These are phyloP conservation scores for Fomitopsis palustris DNA, from an alignment of 1,284 basidiomycete species.

Conservation along the genomic window DNA sequence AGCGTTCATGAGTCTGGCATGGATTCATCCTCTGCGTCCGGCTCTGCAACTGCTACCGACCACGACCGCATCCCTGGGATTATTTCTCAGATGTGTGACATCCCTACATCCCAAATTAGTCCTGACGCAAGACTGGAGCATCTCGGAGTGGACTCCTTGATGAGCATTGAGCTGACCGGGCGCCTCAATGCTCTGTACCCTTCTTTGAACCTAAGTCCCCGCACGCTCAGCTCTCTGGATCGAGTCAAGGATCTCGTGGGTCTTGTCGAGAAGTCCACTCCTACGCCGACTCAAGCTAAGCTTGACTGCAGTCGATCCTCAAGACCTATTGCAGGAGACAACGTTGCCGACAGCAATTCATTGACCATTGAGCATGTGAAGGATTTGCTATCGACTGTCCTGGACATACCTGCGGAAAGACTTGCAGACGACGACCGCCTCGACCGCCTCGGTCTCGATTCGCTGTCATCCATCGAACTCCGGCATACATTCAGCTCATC, in stretches of 20 bases:
- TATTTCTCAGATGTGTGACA: slow-evolving; percentile 42
- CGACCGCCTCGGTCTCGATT: slow-evolving; percentile 52
- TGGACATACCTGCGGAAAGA: slow-evolving; percentile 39
- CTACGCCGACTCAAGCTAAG: neutral
- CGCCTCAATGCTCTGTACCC: slow-evolving; percentile 36
- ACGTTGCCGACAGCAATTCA: neutral
- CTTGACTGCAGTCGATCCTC: neutral
- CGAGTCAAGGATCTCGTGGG: slow-evolving; percentile 15
- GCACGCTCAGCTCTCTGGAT: slow-evolving; percentile 25
- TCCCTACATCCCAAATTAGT: slow-evolving; percentile 28
- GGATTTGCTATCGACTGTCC: slow-evolving; percentile 42
- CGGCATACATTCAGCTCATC: slow-evolving; percentile 41
- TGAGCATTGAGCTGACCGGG: slow-evolving; percentile 48
- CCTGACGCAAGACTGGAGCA: slow-evolving; percentile 36
- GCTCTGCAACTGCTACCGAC: neutral
- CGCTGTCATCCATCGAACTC: slow-evolving; percentile 59
- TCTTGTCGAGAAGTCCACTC: neutral
- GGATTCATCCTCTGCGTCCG: neutral
- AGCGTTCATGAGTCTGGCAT: neutral
- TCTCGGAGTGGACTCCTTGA: slow-evolving; percentile 54
- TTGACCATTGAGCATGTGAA: slow-evolving; percentile 26
- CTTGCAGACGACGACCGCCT: slow-evolving; percentile 44
- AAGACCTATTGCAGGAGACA: slow-evolving; percentile 12
- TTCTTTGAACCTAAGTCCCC: slow-evolving; percentile 27
- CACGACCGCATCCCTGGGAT: slow-evolving; percentile 17